Evolutionary conservation across 139 green algal genomes (phyloP).

Genomic region (Trebouxia sp.): DNA sequence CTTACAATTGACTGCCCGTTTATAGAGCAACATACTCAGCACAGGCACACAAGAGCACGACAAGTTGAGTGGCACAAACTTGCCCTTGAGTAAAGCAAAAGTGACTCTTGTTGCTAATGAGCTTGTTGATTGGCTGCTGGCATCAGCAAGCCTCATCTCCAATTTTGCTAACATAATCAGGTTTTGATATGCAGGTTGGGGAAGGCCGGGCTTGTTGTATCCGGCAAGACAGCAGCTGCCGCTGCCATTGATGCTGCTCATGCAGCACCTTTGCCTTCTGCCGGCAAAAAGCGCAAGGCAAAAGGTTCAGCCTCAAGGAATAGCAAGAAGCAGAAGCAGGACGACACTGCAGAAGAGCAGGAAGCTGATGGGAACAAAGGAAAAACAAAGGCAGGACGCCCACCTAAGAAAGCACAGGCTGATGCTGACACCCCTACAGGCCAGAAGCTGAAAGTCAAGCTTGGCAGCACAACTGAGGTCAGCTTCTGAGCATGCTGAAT

Average conservation of each 20-base stretch:
- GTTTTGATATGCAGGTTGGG: neutral
- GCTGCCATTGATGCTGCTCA: neutral
- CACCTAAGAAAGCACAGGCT: neutral
- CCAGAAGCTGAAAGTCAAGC: neutral
- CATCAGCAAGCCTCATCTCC: too few relatives aligned
- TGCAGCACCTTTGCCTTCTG: neutral
- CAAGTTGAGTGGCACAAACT: too few relatives aligned
- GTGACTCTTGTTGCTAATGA: too few relatives aligned
- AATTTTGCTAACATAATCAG: too few relatives aligned
- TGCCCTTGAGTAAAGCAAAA: too few relatives aligned
- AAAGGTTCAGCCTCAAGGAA: neutral
- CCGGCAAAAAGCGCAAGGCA: slow-evolving; percentile 5
- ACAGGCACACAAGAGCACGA: too few relatives aligned
- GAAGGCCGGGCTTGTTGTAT: neutral
- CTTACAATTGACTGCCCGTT: too few relatives aligned
- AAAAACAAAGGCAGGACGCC: neutral
- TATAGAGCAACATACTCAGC: too few relatives aligned
- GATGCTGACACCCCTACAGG: neutral
- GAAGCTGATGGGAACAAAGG: neutral
- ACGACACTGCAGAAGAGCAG: neutral
- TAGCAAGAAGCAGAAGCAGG: neutral
- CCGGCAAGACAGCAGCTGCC: neutral
- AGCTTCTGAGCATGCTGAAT: neutral
- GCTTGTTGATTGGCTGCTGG: too few relatives aligned
- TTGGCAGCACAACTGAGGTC: neutral